Base-by-base conservation (phyloP, 306 rosid species). In the Trichosanthes truncata region DNA sequence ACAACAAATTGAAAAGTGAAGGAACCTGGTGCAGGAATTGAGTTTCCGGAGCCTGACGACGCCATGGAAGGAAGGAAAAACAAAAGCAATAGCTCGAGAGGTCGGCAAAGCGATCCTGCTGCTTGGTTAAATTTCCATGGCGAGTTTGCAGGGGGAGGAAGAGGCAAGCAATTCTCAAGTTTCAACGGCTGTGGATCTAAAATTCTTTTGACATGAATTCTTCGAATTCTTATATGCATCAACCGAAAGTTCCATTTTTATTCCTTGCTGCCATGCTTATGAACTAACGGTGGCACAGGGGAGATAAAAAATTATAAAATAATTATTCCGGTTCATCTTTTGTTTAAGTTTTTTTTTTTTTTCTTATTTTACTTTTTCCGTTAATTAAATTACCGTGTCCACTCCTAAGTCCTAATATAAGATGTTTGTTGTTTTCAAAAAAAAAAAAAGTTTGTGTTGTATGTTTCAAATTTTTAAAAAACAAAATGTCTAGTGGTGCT, bases 21-120 rank as follows among this genome's bases (percentile, higher is more conserved):
- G 38, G 63, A 85, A 88, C 98, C 98, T 21, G 91, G 89, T 4
- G 94, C 98, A 13, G 97, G 88, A 77, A 88, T 86, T 67, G 95
- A 81, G 74, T 38, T 85, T 36, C 76, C 88, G 5, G 84, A 79
- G 84, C 80, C 84, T 9, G 96, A 88, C 12, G 89, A 86, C 48
- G 98, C 94, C 98, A 94, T 94, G 72, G 83, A 49, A 80, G 43
- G 52, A 78, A 52, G 46, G 26, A 40, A 49, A 77, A 17, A 7
- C 26, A 46, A 57, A 26, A 51, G 9, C 61, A 67, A 66, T 12
- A 31, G 82, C 66, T 49, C 31, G 74, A 62, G 75, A 31, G 31
- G 56, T 71, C 17, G 36, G 21, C 36, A n/a, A 31, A 23, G 36
- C 38, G 57, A 43, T 71, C 20, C 72, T 59, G 14, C 33, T 38